Conservation (phyloP, 306 rosid genomes). For the Abrus pulchellus region DNA sequence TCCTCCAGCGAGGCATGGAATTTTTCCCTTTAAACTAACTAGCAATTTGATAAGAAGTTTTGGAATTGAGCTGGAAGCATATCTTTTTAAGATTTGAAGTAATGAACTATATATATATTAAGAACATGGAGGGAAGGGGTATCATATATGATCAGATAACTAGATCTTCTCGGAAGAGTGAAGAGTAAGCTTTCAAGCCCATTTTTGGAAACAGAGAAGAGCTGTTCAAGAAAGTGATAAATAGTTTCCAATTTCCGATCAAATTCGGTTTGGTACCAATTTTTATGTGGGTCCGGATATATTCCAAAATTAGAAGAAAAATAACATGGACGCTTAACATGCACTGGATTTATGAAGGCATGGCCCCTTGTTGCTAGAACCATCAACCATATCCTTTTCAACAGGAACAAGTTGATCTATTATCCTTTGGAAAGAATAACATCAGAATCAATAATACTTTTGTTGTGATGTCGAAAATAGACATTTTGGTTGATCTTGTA, state of each 20-base stretch:
- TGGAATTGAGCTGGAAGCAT: neutral
- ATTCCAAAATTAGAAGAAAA: conserved; percentile 44
- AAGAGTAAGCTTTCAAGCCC: neutral
- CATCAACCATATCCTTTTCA: conserved; percentile 55
- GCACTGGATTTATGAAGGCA: conserved; percentile 26
- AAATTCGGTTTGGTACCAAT: conserved; percentile 33
- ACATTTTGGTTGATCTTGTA: conserved; percentile 34
- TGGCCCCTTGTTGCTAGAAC: conserved; percentile 48
- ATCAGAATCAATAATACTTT: conserved; percentile 49
- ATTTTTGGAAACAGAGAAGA: conserved; percentile 11
- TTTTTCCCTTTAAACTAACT: conserved; percentile 14
- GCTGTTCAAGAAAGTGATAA: neutral
- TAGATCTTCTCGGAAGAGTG: neutral
- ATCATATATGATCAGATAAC: neutral
- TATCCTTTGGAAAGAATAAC: conserved; percentile 24
- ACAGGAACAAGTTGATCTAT: conserved; percentile 40
- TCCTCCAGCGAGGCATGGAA: conserved; percentile 41
- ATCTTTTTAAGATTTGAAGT: neutral
- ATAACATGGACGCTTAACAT: conserved; percentile 29
- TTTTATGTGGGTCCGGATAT: conserved; percentile 47
- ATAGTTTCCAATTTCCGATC: conserved; percentile 31
- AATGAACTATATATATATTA: neutral
- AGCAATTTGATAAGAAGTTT: conserved; percentile 5
- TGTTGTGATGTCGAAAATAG: conserved; percentile 45
- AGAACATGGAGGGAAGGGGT: conserved; percentile 23